Percentiles rank a stretch among this genome's conserved stretches.
These are phyloP conservation scores for Debaryomyces nepalensis DNA, from an alignment of 1,139 yeast species.

Conservation along the genomic window DNA sequence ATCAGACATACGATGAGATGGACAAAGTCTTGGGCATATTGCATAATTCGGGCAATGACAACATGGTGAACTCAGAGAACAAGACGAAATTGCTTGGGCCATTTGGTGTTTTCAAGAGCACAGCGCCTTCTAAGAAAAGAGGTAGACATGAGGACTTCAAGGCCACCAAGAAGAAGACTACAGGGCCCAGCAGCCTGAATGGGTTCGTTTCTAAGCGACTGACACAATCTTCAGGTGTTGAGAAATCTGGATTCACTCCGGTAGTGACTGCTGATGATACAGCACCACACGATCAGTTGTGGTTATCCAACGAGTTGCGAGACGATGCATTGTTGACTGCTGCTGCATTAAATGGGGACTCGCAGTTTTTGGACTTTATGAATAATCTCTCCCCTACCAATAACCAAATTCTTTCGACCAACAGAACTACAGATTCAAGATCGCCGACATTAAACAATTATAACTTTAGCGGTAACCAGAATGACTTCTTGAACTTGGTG, in stretches of 20 bases:
- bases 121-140: neutral
- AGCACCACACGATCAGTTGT: constrained; percentile 45
- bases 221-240: constrained; percentile 4
- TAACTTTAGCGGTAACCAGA: constrained; percentile 25
- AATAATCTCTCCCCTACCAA: constrained; percentile 33
- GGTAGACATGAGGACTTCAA: neutral
- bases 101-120: constrained; percentile 71
- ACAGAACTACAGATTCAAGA: constrained; percentile 1
- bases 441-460: constrained; percentile 4
- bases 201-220: constrained; percentile 2
- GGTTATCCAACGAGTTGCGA: constrained; percentile 72
- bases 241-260: constrained; percentile 12
- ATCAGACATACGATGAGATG: constrained; percentile 80
- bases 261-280: constrained; percentile 13
- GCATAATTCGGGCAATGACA: constrained; percentile 54
- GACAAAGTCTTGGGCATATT: constrained; percentile 69
- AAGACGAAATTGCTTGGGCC: constrained; percentile 73
- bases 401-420: constrained; percentile 17
- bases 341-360: constrained; percentile 69
- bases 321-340: constrained; percentile 77
- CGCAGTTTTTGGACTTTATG: constrained; percentile 60
- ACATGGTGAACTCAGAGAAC: constrained; percentile 36
- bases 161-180: constrained; percentile 1
- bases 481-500: constrained; percentile 54
- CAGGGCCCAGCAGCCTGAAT: constrained; percentile 1